phyloP scores from a whole-genome alignment of 345 rosid genomes.

The Isatis tinctoria region DNA sequence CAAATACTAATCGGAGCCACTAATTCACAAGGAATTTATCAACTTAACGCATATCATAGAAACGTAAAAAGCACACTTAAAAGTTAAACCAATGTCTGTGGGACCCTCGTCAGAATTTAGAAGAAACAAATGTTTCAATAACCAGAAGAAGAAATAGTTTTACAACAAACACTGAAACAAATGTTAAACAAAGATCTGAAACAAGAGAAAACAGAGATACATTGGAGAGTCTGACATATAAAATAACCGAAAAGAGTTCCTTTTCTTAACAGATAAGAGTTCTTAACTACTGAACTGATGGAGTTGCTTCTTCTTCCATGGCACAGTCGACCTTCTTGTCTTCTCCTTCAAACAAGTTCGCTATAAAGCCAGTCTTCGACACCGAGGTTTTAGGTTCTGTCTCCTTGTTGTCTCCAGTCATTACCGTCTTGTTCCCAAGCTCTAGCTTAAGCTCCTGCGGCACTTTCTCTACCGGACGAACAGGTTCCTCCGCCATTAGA shows the following conservation, averaged over 20 bases:
- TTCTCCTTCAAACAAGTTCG: constrained; percentile 16
- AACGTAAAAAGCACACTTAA: too few species aligned
- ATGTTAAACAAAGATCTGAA: background rate
- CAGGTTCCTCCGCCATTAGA: constrained; percentile 16
- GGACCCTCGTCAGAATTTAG: background rate
- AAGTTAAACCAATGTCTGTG: too few species aligned
- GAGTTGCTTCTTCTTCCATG: constrained; percentile 17
- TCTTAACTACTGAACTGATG: constrained; percentile 2
- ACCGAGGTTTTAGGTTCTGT: background rate
- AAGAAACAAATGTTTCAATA: background rate
- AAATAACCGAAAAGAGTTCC: background rate
- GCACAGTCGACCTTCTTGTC: background rate
- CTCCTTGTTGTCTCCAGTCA: constrained; percentile 3
- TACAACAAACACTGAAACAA: background rate
- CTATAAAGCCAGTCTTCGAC: constrained; percentile 18
- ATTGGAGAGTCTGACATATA: background rate
- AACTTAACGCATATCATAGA: too few species aligned
- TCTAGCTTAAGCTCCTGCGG: constrained; percentile 31
- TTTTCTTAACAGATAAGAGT: background rate
- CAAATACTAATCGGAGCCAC: too few species aligned
- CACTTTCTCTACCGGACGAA: constrained; percentile 21
- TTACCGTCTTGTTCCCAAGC: constrained; percentile 28
- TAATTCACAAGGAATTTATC: too few species aligned
- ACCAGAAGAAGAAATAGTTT: background rate
- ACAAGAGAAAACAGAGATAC: background rate